Conservation (phyloP, 148 eudicot genomes). For the Fagopyrum tataricum region DNA sequence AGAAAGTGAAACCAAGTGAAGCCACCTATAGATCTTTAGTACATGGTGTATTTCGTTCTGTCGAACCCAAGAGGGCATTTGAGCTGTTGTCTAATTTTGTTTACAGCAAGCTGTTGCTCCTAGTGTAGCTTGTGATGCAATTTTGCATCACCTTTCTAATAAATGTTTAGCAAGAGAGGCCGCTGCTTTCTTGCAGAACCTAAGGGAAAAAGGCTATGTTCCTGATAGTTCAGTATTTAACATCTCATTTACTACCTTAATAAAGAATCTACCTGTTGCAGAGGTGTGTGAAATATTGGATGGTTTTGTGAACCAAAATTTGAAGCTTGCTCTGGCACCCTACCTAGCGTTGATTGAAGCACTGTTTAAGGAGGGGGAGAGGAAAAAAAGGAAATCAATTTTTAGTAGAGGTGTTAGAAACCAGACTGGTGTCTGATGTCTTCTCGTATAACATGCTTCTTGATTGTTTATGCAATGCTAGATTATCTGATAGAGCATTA, state of each 20-base stretch:
- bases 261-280: constrained; percentile 54
- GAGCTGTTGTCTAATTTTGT: constrained; percentile 47
- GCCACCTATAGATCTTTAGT: constrained; percentile 86
- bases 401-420: constrained; percentile 36
- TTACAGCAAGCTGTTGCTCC: constrained; percentile 49
- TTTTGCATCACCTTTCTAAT: constrained; percentile 50
- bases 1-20: constrained; percentile 70
- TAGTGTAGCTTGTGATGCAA: constrained; percentile 50
- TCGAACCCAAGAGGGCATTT: constrained; percentile 45
- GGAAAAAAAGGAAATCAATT: constrained; percentile 41
- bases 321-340: constrained; percentile 41
- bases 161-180: constrained; percentile 51
- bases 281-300: constrained; percentile 57
- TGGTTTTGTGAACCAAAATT: constrained; percentile 32
- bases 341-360: constrained; percentile 51
- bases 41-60: constrained; percentile 75
- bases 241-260: constrained; percentile 57
- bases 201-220: constrained; percentile 51
- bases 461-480: constrained; percentile 70
- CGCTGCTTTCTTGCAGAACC: constrained; percentile 44
- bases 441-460: constrained; percentile 70
- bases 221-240: constrained; percentile 59
- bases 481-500: constrained; percentile 50
- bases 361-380: constrained; percentile 42
- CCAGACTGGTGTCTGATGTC: constrained; percentile 47